Evolutionary conservation across 768 basidiomycete species (phyloP), one percentile per base, ranked within the genome.

Genomic region (Rhodotorula diobovata): DNA sequence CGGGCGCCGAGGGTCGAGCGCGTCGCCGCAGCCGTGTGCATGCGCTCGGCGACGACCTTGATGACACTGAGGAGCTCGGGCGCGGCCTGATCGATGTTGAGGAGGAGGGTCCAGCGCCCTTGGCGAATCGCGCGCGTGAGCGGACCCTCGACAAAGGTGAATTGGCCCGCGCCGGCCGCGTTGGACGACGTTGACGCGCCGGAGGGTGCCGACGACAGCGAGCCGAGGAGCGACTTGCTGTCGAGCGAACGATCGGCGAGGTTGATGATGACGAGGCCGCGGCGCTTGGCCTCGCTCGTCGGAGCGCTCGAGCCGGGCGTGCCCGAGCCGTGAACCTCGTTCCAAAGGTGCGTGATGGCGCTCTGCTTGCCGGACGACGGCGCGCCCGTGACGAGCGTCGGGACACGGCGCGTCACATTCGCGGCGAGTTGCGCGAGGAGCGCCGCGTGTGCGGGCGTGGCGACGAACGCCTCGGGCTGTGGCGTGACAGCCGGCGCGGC

Each of bases 141-240:
- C 1, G 93, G 88, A 12, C 96, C 96, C 73, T 97, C 93, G 81
- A 89, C 91, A 91, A 94, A 99, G 76, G 95, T 91, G 76, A 99
- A 99, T 4, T 86, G 87, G 11, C 95, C 95, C 0, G 92, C 88
- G 35, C 85, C 85, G 3, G 70, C 37, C 12, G 67, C 55, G 30
- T 35, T 48, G 18, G 64, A 39, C 28, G 70, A 50, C 14, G 57
- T 43, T 18, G 63, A 65, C 16, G 53, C 35, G 15, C 68, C 63
- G 34, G 73, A 55, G 0, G 89, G 84, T 0, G 95, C 96, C 4
- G 95, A 95, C 6, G 92, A 83, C 69, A 98, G 95, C 4, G 92
- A 93, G 10, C 96, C 95, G 54, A 99, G 85, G 11, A 99, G 84
- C 0, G 93, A 89, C 34, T 95, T 89, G 41, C 94, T 89, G 78